Evolutionary conservation across 805 yeast genomes (phyloP).

Genomic region (Candida pseudofarinosa): DNA sequence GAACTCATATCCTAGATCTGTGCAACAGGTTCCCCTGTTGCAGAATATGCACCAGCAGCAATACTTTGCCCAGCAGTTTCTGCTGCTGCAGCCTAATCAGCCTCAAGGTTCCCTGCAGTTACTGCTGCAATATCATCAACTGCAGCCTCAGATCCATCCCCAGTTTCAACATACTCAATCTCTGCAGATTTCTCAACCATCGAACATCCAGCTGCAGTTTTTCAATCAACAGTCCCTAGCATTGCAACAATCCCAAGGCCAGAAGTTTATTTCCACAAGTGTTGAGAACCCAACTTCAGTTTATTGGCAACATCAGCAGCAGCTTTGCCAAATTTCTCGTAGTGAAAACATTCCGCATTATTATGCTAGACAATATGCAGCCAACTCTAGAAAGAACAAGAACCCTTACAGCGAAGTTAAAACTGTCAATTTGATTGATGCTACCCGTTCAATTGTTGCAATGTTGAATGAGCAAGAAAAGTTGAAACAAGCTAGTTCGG

Average conservation of each 20-base stretch:
- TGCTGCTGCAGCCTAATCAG: constrained; percentile 14
- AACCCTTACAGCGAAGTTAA: constrained; percentile 35
- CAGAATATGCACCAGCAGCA: constrained; percentile 21
- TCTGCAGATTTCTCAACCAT: constrained; percentile 21
- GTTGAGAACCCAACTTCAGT: constrained; percentile 40
- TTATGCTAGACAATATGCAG: constrained; percentile 81
- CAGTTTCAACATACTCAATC: constrained; percentile 16
- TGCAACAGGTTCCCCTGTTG: constrained; percentile 15
- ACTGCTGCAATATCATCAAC: constrained; percentile 12
- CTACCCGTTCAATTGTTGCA: constrained; percentile 35
- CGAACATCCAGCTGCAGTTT: constrained; percentile 25
- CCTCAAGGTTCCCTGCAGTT: constrained; percentile 5
- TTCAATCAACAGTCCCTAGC: constrained; percentile 16
- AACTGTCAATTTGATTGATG: constrained; percentile 37
- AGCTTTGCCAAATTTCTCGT: constrained; percentile 68
- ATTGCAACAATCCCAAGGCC: constrained; percentile 16
- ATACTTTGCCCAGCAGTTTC: constrained; percentile 19
- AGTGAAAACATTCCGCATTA: constrained; percentile 64
- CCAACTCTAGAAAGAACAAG: constrained; percentile 50
- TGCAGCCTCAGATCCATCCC: constrained; percentile 4
- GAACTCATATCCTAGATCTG: constrained; percentile 17
- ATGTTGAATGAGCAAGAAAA: constrained; percentile 43
- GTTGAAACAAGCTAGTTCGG: constrained; percentile 20
- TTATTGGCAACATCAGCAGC: constrained; percentile 78
- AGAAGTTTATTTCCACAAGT: constrained; percentile 31